A percentile compares a stretch with the other conserved stretches of the same genome.
Evolutionary conservation across 2,329 filamentous ascomycete species (phyloP).

Genomic region (Dryadomyces quercus-mongolicae): DNA sequence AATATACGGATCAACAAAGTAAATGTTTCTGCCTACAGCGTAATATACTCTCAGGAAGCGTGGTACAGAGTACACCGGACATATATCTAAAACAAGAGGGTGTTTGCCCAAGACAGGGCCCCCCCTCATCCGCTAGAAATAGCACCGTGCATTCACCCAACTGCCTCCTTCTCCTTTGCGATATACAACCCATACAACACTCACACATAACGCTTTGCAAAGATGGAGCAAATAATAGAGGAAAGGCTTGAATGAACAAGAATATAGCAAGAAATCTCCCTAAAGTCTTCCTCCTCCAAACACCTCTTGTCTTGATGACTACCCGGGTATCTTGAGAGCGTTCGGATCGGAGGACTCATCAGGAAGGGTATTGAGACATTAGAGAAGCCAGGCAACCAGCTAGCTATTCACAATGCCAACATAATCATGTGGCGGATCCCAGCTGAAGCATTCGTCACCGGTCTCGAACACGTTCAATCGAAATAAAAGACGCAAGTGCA

Average conservation of each 20-base stretch:
- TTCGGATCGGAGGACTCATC: too few species aligned
- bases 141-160: slow-evolving; percentile 21
- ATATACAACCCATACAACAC: background rate
- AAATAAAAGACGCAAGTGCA: background rate
- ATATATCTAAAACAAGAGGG: too few species aligned
- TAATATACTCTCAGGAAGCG: too few species aligned
- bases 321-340: background rate
- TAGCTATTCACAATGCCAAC: too few species aligned
- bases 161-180: slow-evolving; percentile 40
- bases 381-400: background rate
- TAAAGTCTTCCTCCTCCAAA: background rate
- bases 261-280: background rate
- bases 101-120: slow-evolving; percentile 28
- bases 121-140: too few species aligned
- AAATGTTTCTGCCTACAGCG: too few species aligned
- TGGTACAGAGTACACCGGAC: too few species aligned
- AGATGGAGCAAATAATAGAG: background rate
- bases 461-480: background rate
- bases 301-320: background rate
- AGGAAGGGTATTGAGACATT: background rate
- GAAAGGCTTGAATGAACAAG: background rate
- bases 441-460: too few species aligned
- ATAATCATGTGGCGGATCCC: too few species aligned
- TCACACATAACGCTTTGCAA: too few species aligned
- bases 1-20: too few species aligned